These are phyloP conservation scores for Epichloe uncinata DNA, from an alignment of 2,329 filamentous ascomycete species.

Conservation along the genomic window DNA sequence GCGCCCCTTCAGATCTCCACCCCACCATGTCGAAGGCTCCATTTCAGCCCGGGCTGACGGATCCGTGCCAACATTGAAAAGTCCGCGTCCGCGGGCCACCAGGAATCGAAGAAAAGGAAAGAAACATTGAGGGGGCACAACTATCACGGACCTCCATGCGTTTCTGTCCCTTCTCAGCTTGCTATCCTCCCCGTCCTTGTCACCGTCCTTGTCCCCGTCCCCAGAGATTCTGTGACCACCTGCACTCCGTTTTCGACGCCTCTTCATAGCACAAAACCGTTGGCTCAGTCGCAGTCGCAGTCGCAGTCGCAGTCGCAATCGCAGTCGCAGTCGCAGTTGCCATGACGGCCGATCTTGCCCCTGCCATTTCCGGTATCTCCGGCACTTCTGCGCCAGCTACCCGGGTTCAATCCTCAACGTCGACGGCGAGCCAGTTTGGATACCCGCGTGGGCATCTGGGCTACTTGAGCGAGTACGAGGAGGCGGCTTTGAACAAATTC, in stretches of 20 bases:
- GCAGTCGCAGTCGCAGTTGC: no score
- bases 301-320: no score
- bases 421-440: constrained; percentile 25
- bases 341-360: constrained; percentile 15
- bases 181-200: background rate
- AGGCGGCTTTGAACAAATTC: constrained; percentile 55
- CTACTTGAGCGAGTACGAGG: constrained; percentile 58
- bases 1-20: background rate
- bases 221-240: background rate
- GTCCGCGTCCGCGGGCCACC: background rate
- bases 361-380: constrained; percentile 8
- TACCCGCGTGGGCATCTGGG: constrained; percentile 72
- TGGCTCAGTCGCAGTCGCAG: background rate
- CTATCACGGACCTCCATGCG: no score
- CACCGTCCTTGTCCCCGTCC: background rate
- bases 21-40: background rate
- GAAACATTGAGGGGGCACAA: no score
- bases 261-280: background rate
- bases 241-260: background rate
- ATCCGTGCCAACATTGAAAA: background rate
- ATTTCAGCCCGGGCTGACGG: background rate
- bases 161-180: background rate
- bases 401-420: constrained; percentile 17
- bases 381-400: constrained; percentile 9
- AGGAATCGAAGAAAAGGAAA: background rate